phyloP scores from a whole-genome alignment of 2,329 filamentous ascomycete species.

The Dothideomycetes sp. region DNA sequence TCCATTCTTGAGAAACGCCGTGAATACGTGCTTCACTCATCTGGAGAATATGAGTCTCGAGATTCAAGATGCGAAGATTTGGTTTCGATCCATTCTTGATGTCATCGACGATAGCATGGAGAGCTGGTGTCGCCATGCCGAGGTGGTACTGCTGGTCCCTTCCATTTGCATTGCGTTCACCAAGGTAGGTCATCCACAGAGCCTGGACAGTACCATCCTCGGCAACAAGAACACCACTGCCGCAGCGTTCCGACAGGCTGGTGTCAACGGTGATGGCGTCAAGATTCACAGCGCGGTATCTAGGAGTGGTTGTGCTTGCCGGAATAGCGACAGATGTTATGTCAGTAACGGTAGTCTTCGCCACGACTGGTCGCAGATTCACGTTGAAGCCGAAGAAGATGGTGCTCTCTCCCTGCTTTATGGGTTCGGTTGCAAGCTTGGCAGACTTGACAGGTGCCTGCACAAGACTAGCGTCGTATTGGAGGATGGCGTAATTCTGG shows the following conservation, averaged over 20 bases:
- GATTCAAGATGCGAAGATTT: slow-evolving; percentile 78
- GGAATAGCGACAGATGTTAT: slow-evolving; percentile 96
- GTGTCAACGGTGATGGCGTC: slow-evolving; percentile 97
- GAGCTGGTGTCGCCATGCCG: slow-evolving; percentile 76
- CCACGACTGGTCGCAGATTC: slow-evolving; percentile 85
- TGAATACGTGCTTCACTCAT: slow-evolving; percentile 97
- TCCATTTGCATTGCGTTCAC: slow-evolving; percentile 70
- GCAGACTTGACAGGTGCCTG: slow-evolving; percentile 88
- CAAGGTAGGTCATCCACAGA: slow-evolving; percentile 92
- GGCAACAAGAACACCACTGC: slow-evolving; percentile 82
- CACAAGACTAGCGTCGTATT: slow-evolving; percentile 91
- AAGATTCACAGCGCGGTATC: slow-evolving; percentile 90
- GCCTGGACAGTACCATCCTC: slow-evolving; percentile 90
- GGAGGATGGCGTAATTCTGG: slow-evolving; percentile 91
- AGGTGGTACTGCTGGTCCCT: slow-evolving; percentile 96
- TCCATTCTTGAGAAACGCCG: slow-evolving; percentile 95
- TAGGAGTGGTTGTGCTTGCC: slow-evolving; percentile 79
- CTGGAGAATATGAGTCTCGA: slow-evolving; percentile 89
- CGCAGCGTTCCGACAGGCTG: slow-evolving; percentile 80
- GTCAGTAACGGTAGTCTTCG: slow-evolving; percentile 90
- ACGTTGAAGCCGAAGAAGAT: slow-evolving; percentile 99
- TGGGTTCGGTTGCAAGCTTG: slow-evolving; percentile 66
- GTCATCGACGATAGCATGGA: slow-evolving; percentile 79
- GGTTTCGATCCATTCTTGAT: slow-evolving; percentile 74
- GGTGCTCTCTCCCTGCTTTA: slow-evolving; percentile 87